Conservation (phyloP, 2,329 filamentous ascomycete species). For the Bipolaris zeicola region DNA sequence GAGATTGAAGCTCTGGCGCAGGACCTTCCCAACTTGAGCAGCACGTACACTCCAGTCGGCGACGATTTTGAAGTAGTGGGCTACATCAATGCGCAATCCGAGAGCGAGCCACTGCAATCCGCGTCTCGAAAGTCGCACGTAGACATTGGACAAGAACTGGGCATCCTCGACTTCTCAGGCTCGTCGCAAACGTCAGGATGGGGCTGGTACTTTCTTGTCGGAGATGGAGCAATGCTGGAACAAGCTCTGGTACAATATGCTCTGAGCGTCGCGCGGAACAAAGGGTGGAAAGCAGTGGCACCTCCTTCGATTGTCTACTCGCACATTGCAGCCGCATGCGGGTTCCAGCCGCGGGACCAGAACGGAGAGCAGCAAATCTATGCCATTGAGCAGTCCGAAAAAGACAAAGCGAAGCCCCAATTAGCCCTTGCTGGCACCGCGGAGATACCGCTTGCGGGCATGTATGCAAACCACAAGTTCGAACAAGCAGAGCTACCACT, state of each 20-base stretch:
- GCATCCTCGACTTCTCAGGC: constrained; percentile 85
- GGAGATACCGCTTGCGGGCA: constrained; percentile 91
- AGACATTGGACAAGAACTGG: constrained; percentile 83
- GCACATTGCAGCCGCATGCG: constrained; percentile 87
- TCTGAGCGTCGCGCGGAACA: constrained; percentile 70
- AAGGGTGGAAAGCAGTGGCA: constrained; percentile 79
- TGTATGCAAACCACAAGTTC: constrained; percentile 77
- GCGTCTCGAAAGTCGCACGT: constrained; percentile 75
- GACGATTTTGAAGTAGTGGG: constrained; percentile 67
- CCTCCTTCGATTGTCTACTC: constrained; percentile 91
- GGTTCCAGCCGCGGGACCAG: constrained; percentile 90
- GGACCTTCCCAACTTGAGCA: constrained; percentile 85
- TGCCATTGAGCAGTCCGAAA: constrained; percentile 68
- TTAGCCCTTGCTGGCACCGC: constrained; percentile 85
- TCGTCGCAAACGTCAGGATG: constrained; percentile 85
- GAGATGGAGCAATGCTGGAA: constrained; percentile 90
- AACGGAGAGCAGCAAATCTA: constrained; percentile 94
- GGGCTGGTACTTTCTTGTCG: constrained; percentile 97
- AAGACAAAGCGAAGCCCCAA: constrained; percentile 67
- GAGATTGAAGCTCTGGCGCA: constrained; percentile 78
- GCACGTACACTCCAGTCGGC: constrained; percentile 73
- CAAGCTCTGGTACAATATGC: constrained; percentile 91
- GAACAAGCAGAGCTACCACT: constrained; percentile 70
- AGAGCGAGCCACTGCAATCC: constrained; percentile 38
- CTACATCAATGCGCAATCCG: constrained; percentile 77